phyloP scores from a whole-genome alignment of 495 filamentous ascomycete species.

The Lasiosphaeriaceae sp. region DNA sequence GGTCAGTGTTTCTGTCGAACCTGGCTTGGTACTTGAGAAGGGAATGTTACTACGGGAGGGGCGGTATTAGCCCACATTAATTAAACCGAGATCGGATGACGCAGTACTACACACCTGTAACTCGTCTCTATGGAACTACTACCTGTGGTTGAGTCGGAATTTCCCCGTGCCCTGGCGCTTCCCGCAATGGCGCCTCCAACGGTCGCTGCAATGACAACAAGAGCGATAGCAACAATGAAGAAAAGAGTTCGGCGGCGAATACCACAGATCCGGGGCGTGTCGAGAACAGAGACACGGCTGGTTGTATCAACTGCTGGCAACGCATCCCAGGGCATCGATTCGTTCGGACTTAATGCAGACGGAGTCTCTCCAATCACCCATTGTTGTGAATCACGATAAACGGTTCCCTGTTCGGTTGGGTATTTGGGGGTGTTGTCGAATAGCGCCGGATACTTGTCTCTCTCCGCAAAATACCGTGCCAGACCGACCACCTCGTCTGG shows the following conservation, averaged over 20 bases:
- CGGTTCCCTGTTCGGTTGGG: neutral
- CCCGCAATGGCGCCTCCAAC: slow-evolving; percentile 28
- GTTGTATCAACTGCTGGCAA: slow-evolving; percentile 1
- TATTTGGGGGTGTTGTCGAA: slow-evolving; percentile 26
- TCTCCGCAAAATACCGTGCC: slow-evolving; percentile 4
- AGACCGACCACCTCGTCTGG: neutral
- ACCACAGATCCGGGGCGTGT: slow-evolving; percentile 20
- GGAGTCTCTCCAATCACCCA: neutral
- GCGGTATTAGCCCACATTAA: neutral
- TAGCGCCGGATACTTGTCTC: slow-evolving; percentile 23
- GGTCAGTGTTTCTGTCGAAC: neutral
- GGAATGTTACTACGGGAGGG: neutral
- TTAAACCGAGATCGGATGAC: neutral
- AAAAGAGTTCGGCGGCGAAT: slow-evolving; percentile 20
- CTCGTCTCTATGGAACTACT: neutral
- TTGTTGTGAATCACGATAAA: slow-evolving; percentile 1
- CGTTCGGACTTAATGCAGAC: slow-evolving; percentile 6
- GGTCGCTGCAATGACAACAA: slow-evolving; percentile 20
- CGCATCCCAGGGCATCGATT: slow-evolving; percentile 17
- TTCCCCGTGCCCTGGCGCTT: slow-evolving; percentile 1
- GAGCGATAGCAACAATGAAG: slow-evolving; percentile 13
- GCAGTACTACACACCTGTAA: neutral
- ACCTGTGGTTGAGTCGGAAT: neutral
- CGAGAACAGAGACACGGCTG: neutral
- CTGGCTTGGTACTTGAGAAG: neutral